phyloP scores from a whole-genome alignment of 2,329 filamentous ascomycete species.

The Grosmannia penicillata region DNA sequence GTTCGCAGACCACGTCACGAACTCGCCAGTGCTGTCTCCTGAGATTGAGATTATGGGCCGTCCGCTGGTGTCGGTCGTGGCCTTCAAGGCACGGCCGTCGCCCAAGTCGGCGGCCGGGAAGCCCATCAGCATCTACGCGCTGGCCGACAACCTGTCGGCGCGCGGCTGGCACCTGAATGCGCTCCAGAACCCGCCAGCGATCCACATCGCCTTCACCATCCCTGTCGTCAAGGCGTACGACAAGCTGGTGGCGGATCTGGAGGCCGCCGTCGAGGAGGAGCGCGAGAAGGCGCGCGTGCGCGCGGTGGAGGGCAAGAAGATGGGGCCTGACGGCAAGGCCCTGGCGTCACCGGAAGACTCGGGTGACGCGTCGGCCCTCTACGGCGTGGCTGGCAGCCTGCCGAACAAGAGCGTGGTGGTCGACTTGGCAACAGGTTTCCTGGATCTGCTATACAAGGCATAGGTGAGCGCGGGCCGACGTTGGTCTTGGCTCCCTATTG shows the following conservation, averaged over 20 bases:
- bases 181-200: constrained; percentile 77
- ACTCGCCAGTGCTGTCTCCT: constrained; percentile 49
- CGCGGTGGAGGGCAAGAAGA: constrained; percentile 51
- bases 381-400: constrained; percentile 86
- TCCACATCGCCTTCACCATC: constrained; percentile 86
- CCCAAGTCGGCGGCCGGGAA: not conserved
- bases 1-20: constrained; percentile 59
- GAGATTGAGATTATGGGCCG: constrained; percentile 72
- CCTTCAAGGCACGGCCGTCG: constrained; percentile 53
- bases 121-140: constrained; percentile 83
- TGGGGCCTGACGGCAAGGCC: constrained; percentile 37
- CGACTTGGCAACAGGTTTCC: constrained; percentile 76
- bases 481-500: not conserved
- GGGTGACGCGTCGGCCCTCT: constrained; percentile 75
- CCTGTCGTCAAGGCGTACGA: constrained; percentile 75
- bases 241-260: constrained; percentile 58
- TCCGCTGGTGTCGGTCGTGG: constrained; percentile 79
- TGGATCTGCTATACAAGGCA: constrained; percentile 78
- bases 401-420: constrained; percentile 93
- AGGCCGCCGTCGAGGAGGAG: constrained; percentile 53
- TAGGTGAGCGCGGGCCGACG: not conserved
- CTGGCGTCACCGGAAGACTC: constrained; percentile 27
- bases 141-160: constrained; percentile 72
- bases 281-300: constrained; percentile 67
- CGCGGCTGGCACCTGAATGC: constrained; percentile 95